Evolutionary conservation across 176 grass and related monocot genomes (phyloP).

Genomic region (Saccharum officinarum): DNA sequence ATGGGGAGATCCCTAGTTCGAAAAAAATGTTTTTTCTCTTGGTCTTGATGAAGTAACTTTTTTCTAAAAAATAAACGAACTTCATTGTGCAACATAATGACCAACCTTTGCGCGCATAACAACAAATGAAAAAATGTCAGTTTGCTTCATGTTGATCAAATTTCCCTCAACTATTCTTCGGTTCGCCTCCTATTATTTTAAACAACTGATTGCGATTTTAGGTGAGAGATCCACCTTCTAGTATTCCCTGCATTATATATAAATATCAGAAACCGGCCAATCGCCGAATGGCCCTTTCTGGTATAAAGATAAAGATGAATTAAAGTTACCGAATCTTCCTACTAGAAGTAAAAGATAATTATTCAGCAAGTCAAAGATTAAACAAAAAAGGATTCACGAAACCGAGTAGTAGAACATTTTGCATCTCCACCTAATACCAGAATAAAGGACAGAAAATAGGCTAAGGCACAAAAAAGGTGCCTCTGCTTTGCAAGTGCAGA

Average conservation of each 20-base stretch:
- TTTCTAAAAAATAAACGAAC: too few species aligned
- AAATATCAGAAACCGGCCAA: neutral
- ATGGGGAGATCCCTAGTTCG: too few species aligned
- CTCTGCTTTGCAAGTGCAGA: neutral
- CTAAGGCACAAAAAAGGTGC: too few species aligned
- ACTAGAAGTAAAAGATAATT: neutral
- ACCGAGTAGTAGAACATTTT: neutral
- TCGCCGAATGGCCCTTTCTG: neutral
- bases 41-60: too few species aligned
- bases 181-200: neutral
- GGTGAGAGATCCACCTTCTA: neutral
- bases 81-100: too few species aligned
- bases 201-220: neutral
- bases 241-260: neutral
- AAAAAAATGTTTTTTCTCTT: too few species aligned
- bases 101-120: too few species aligned
- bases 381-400: neutral
- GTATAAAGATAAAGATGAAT: neutral
- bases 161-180: neutral
- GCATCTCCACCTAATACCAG: neutral
- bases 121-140: too few species aligned
- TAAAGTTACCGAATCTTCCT: neutral
- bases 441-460: neutral
- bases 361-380: constrained; percentile 12
- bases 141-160: neutral